Conservation (phyloP, 257 asterid genomes). For the Nicotiana knightiana region DNA sequence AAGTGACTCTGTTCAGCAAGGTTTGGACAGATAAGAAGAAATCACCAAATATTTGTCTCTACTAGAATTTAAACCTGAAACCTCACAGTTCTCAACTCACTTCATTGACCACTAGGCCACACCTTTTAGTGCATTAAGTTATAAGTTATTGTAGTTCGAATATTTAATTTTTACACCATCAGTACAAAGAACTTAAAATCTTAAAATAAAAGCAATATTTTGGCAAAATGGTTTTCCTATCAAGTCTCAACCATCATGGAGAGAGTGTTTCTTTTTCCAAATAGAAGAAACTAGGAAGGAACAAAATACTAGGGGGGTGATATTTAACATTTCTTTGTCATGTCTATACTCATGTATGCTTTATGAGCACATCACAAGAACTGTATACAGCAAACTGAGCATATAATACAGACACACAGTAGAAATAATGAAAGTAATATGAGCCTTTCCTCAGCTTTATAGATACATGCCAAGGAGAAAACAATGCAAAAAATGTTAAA, state of each 20-base stretch:
- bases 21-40: no score
- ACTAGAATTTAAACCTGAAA: no score
- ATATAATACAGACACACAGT: background rate
- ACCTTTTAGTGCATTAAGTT: no score
- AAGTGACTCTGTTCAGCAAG: no score
- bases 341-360: background rate
- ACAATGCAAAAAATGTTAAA: background rate
- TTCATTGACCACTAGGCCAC: no score
- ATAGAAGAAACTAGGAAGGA: background rate
- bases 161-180: background rate
- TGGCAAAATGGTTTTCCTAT: background rate
- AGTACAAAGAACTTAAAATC: no score
- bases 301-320: background rate
- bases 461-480: background rate
- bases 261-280: background rate
- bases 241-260: no score
- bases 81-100: no score
- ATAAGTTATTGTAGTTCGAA: background rate
- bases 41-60: no score
- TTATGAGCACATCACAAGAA: background rate
- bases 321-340: background rate
- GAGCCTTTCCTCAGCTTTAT: slow-evolving; percentile 1
- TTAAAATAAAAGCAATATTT: background rate
- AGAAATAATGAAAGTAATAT: slow-evolving; percentile 1
- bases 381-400: background rate